Evolutionary conservation across 2,329 filamentous ascomycete species (phyloP).

Genomic region (Diplodia sapinea): DNA sequence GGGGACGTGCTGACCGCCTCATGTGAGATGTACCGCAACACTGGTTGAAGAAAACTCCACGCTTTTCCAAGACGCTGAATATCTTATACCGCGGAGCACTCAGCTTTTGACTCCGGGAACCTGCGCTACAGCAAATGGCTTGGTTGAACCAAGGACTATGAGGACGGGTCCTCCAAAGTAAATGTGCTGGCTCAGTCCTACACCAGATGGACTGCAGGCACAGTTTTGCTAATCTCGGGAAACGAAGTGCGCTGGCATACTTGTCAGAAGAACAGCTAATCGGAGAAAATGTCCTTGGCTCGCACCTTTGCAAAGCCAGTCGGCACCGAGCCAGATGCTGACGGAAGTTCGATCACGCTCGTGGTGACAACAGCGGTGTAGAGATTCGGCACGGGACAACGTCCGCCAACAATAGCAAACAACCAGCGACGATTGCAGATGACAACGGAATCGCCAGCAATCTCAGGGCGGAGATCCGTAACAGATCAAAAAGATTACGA

Average conservation of each 20-base stretch:
- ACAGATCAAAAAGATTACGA: background rate
- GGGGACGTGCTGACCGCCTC: conserved; percentile 31
- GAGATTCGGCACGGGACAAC: conserved; percentile 1
- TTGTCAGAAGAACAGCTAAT: conserved; percentile 26
- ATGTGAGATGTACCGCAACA: background rate
- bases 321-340: background rate
- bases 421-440: conserved; percentile 9
- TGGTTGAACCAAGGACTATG: no score
- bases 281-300: background rate
- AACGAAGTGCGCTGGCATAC: conserved; percentile 25
- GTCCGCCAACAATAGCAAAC: conserved; percentile 13
- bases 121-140: background rate
- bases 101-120: background rate
- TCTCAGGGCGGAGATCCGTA: background rate
- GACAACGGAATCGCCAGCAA: background rate
- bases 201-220: background rate
- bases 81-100: background rate
- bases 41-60: background rate
- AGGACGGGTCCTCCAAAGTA: background rate
- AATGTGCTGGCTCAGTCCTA: conserved; percentile 6
- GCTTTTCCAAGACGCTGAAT: background rate
- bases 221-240: background rate
- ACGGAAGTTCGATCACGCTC: background rate
- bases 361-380: background rate
- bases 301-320: conserved; percentile 14